Base-by-base conservation (phyloP, 1,284 basidiomycete genomes). In the Melampsora larici-populina region DNA sequence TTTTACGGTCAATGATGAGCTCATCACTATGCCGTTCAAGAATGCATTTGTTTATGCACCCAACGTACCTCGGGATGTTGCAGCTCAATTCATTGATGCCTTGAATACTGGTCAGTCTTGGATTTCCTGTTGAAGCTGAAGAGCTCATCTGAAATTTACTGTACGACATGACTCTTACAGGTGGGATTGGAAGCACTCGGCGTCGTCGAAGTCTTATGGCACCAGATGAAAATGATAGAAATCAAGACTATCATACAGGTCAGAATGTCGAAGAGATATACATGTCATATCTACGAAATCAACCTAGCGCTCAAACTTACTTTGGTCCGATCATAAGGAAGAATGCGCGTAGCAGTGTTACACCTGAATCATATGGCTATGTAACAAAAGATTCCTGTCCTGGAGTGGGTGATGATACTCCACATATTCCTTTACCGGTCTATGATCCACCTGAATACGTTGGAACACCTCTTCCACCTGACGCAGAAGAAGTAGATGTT, bases 391-490 rank as follows among this genome's bases (percentile, higher is more conserved):
- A 83, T 51, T 62, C 71, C 9, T 91, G 90, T 82, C 89, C 90
- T 0, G 90, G 89, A 5, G 84, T 88, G 17, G 91, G 90, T 15
- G 91, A 92, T 81, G 91, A 92, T 82, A 87, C 85, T 2, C 83
- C 84, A 0, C 90, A 91, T 82, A 81, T 84, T 1, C 87, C 90
- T 0, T 81, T 91, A 70, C 86, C 89, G 15, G 89, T 87, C 84
- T 87, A 86, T 83, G 78, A 82, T 6, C 79, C 83, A 17, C 89
- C 90, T 26, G 78, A 79, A 40, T 91, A 88, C 82, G 86, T 91
- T 78, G 85, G 43, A 5, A 78, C 68, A 17, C n/a, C 43, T 33
- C 46, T 78, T 18, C 75, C 75, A 18, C 68, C 75, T 18, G n/a
- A 60, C 5, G 58, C 68, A 15, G 48, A 64, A 26, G 36, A 65